These are phyloP conservation scores for Zea luxurians DNA, from an alignment of 176 grass and related monocot species.

Conservation along the genomic window DNA sequence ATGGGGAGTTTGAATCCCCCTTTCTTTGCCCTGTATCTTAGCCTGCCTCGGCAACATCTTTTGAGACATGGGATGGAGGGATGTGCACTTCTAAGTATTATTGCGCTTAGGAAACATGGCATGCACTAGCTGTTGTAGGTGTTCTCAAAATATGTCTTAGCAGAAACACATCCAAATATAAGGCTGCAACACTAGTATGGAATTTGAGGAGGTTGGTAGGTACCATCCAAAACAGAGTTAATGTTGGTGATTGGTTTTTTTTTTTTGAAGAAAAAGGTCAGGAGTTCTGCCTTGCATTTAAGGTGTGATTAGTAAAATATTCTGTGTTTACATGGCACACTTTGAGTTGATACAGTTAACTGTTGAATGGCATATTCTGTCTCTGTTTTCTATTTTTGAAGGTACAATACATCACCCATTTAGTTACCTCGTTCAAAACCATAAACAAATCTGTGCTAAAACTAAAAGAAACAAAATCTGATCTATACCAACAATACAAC, in stretches of 20 bases:
- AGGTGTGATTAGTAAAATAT: neutral
- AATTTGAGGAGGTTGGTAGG: neutral
- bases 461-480: conserved; percentile 24
- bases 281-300: too few species aligned
- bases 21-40: conserved; percentile 61
- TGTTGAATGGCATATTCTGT: conserved; percentile 4
- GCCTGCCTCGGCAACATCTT: conserved; percentile 71
- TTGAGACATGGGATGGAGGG: conserved; percentile 67
- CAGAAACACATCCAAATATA: neutral
- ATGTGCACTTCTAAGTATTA: conserved; percentile 51
- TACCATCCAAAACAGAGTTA: neutral
- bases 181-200: neutral
- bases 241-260: neutral
- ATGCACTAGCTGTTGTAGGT: conserved; percentile 33
- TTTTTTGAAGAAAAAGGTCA: too few species aligned
- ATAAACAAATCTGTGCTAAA: conserved; percentile 24
- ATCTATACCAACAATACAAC: conserved; percentile 10
- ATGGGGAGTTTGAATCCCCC: conserved; percentile 73
- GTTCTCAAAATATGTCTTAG: conserved; percentile 10
- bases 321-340: conserved; percentile 27
- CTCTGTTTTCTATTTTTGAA: neutral
- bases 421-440: conserved; percentile 22
- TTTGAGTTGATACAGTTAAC: conserved; percentile 16
- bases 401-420: neutral
- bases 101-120: conserved; percentile 46